Conservation (phyloP, 2,329 filamentous ascomycete genomes). For the Calcarisporium arbuscula region DNA sequence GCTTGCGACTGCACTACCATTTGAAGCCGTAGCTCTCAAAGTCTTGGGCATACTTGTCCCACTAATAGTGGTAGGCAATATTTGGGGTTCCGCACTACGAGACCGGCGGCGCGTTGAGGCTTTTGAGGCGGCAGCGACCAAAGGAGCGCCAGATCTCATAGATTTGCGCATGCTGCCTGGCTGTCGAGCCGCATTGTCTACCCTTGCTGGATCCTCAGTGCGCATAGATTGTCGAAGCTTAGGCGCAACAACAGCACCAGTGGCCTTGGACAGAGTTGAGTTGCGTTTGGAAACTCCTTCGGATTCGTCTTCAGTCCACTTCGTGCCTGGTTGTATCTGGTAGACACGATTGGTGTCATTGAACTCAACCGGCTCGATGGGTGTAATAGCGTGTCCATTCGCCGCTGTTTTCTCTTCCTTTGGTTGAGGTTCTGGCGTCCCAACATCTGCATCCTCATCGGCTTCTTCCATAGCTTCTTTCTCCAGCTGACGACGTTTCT, state of each 20-base stretch:
- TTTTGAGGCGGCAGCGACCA: slow-evolving; percentile 6
- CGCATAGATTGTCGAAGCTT: slow-evolving; percentile 44
- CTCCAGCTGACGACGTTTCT: slow-evolving; percentile 58
- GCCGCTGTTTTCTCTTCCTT: slow-evolving; percentile 32
- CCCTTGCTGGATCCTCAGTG: slow-evolving; percentile 17
- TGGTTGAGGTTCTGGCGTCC: slow-evolving; percentile 13
- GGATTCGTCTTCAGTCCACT: slow-evolving; percentile 17
- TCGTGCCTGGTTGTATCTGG: slow-evolving; percentile 31
- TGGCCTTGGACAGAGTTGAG: background rate
- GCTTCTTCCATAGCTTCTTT: slow-evolving; percentile 49
- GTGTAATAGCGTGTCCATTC: slow-evolving; percentile 9
- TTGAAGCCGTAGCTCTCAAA: slow-evolving; percentile 13
- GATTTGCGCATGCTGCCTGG: slow-evolving; percentile 25
- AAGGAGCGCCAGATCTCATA: slow-evolving; percentile 18
- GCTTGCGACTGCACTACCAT: slow-evolving; percentile 4
- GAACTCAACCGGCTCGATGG: slow-evolving; percentile 5
- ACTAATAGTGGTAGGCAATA: slow-evolving; percentile 2
- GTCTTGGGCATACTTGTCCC: slow-evolving; percentile 17
- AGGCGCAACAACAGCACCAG: slow-evolving; percentile 4
- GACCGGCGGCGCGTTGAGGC: background rate
- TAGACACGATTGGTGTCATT: slow-evolving; percentile 24
- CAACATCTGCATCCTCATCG: slow-evolving; percentile 35
- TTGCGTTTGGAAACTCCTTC: slow-evolving; percentile 7
- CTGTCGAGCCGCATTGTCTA: slow-evolving; percentile 10
- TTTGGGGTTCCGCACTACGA: background rate